Conservation (phyloP, 208 protist genomes). For the Trypanosoma grayi region DNA sequence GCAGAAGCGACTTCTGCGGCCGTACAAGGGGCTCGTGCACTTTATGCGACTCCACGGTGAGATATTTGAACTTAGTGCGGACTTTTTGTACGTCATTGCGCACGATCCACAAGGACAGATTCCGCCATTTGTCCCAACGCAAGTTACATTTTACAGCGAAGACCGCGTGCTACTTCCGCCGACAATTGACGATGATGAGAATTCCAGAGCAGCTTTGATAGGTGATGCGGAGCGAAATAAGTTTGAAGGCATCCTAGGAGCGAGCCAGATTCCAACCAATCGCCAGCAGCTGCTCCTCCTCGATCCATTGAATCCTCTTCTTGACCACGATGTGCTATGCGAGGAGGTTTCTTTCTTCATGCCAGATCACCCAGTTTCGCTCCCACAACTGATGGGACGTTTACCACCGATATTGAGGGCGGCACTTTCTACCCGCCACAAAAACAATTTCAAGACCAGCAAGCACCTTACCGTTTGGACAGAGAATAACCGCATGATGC, state of each 20-base stretch:
- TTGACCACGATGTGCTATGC: constrained; percentile 58
- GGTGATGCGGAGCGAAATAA: constrained; percentile 45
- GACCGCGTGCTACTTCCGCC: constrained; percentile 69
- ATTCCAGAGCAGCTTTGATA: constrained; percentile 38
- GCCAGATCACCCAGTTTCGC: constrained; percentile 43
- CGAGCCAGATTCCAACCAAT: constrained; percentile 57
- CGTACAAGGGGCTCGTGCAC: constrained; percentile 65
- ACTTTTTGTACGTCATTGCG: constrained; percentile 75
- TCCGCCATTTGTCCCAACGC: constrained; percentile 61
- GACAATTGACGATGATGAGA: constrained; percentile 57
- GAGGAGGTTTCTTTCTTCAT: constrained; percentile 71
- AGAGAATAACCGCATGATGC: constrained; percentile 41
- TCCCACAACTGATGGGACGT: constrained; percentile 24
- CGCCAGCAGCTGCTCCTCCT: constrained; percentile 67
- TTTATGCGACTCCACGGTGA: constrained; percentile 86
- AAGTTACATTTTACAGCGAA: constrained; percentile 55
- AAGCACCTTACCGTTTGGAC: constrained; percentile 29
- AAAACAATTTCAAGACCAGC: constrained; percentile 45
- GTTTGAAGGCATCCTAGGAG: constrained; percentile 41
- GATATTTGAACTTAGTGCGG: constrained; percentile 72
- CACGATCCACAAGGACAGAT: constrained; percentile 66
- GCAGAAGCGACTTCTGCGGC: constrained; percentile 48
- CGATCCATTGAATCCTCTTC: constrained; percentile 81
- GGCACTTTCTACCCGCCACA: constrained; percentile 32
- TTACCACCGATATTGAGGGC: constrained; percentile 75